Evolutionary conservation across 1,139 yeast genomes (phyloP), one percentile per base, ranked within the genome.

Genomic region (Saccharomyces hybrid): DNA sequence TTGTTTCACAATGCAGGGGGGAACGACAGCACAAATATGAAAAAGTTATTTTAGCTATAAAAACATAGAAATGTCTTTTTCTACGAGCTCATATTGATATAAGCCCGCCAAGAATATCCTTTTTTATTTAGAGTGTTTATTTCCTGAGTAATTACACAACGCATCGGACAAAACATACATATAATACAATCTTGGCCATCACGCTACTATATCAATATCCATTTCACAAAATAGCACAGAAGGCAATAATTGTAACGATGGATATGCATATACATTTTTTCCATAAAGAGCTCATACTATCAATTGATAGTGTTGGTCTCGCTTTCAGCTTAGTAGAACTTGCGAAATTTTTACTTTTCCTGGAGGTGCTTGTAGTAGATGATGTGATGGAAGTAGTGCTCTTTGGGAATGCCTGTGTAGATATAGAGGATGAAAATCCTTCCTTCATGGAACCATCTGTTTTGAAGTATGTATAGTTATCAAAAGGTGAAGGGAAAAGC

Each of bases 401-500:
- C n/a, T 53, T 53, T 3, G 60, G 54, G 23, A 55, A 57, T 13
- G 61, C 60, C 27, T 54, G 57, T 8, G 46, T 54, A 7, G 62
- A 59, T 32, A 62, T 46, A 5, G 65, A 60, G 23, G 52, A 53
- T 8, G 62, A 58, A 25, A 62, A 57, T 3, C 52, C 48, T 2
- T 54, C 27, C 32, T 55, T 52, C 46, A 60, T 54, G 5, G 57
- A 51, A 5, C 73, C 72, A 56, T 69, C 58, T 4, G 58, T 29
- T 27, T 57, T 56, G 54, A 67, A 70, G 55, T 67, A 71, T 11
- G 64, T 63, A 54, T 60, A 70, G 51, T 69, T 66, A 46, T 66
- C 58, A n/a, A 84, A 75, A 2, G 89, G 89, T 55, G 76, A 80
- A 0, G 90, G 90, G 70, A 84, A 79, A 54, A 84, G 68, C 3